Base-by-base conservation (phyloP, 2,329 filamentous ascomycete species). In the Nemania serpens region DNA sequence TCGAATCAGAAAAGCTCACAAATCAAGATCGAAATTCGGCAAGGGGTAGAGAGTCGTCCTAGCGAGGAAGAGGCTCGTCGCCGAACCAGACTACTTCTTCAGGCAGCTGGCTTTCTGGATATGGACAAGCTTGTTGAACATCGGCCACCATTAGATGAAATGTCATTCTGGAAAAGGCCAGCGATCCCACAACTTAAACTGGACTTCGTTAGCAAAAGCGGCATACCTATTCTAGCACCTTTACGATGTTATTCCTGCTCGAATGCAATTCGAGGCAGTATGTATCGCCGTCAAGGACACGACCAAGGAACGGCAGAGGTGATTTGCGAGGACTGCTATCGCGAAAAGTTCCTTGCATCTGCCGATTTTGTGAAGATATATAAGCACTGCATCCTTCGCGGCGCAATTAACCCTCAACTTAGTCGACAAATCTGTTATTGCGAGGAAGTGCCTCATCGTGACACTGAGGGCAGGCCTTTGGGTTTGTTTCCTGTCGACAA, bases 121-220 rank as follows among this genome's bases (percentile, higher is more conserved):
- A 57, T 57, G 11, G 54, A 57, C 25, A 57, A 57, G 29, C 17
- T 57, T 10, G 54, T 57, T 42, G 54, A 57, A 36, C 54, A 57
- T 50, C 45, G 46, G 37, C 54, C 54, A n/a, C 54, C 54, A 11
- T 37, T 57, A 42, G 54, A 57, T 18, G 54, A 50, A 5, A 25
- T 57, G 17, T 57, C 54, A 25, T 57, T 50, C 29, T 57, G 54
- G 46, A 57, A 57, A 17, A 42, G 54, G 36, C 54, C 54, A 36
- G 46, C 54, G 2, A 57, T 45, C 15, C 54, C 54, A 18, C 54
- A 57, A 43, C 54, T 57, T 25, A 45, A 43, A 45, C 54, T 57
- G 2, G 36, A 57, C 7, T 42, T 37, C 10, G 39, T 57, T 25
- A 57, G 25, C 5, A 50, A 57, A 43, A 57, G 54, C 18, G 54